These are phyloP conservation scores for Mimosa bimucronata DNA, from an alignment of 306 rosid species.

Conservation along the genomic window DNA sequence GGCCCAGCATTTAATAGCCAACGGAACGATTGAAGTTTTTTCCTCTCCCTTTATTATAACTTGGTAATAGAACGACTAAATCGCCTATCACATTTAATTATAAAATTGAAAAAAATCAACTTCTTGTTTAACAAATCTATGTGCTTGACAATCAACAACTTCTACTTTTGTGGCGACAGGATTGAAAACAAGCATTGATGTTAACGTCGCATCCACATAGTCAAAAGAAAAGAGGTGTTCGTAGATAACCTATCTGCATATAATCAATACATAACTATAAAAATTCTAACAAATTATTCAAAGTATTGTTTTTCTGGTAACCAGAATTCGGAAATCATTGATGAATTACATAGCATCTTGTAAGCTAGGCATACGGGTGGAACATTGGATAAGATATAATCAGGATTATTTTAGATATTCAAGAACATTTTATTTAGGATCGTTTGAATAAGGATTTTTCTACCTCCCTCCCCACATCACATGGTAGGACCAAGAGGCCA, in stretches of 20 bases:
- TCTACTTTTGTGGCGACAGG: neutral
- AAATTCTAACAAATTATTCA: no score
- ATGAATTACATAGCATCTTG: no score
- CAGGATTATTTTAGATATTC: no score
- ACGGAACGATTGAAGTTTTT: neutral
- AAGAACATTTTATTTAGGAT: no score
- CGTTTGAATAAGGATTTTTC: no score
- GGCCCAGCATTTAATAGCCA: neutral
- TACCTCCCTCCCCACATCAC: neutral
- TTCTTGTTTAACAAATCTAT: neutral
- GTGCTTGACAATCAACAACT: neutral
- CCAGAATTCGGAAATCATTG: no score
- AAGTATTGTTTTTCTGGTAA: no score
- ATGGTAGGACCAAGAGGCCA: neutral
- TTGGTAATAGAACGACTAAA: neutral
- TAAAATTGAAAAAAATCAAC: neutral
- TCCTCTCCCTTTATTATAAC: neutral
- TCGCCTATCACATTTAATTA: neutral
- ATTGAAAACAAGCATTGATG: neutral
- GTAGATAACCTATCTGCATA: neutral
- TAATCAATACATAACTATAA: no score
- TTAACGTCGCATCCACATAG: neutral
- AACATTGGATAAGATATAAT: neutral
- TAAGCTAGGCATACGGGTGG: neutral
- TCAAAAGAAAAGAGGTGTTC: neutral